Evolutionary conservation across 2,329 filamentous ascomycete genomes (phyloP), one percentile per base, ranked within the genome.

Genomic region (Huntiella savannae): DNA sequence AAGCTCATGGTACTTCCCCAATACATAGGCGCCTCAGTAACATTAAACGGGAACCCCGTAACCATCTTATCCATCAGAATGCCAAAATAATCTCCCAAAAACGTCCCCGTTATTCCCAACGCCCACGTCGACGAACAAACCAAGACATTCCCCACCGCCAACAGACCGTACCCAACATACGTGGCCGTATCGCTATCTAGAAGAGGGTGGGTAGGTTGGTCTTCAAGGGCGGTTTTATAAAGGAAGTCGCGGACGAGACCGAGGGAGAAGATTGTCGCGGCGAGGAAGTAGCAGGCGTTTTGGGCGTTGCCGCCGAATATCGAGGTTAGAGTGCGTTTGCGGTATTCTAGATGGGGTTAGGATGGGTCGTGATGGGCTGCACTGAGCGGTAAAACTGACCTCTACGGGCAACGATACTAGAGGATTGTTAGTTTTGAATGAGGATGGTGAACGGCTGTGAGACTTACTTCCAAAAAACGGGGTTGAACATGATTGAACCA

Each of bases 381-480:
- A 45, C 33, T 40, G 44, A 51, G 44, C 49, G 47, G 39, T 28
- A 38, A 50, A 35, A 54, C 60, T 55, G 63, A 86, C 83, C 83
- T 77, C 78, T 73, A 57, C 86, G 79, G 51, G 86, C 86, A 54
- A 85, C 77, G 56, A 86, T 82, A 62, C 84, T 92, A 54, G 32
- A 52, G 40, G 45, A 39, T 17, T 47, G 58, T 69, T 57, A 68
- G 63, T 52, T 47, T 40, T 5, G 39, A 11, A 16, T 11, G 33
- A 7, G 45, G 17, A 4, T 17, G 17, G 17, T 17, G 4, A 17
- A 17, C 4, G 4, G 4, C 4, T 17, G 4, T 1, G 33, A 7
- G 45, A 72, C 83, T 69, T 71, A 94, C 87, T 98, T 98, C 91
- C 91, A 98, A 64, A 95, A 96, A n/a, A 91, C 79, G 16, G 91